Base-by-base conservation (phyloP, 345 rosid genomes). In the Populus pruinosa region DNA sequence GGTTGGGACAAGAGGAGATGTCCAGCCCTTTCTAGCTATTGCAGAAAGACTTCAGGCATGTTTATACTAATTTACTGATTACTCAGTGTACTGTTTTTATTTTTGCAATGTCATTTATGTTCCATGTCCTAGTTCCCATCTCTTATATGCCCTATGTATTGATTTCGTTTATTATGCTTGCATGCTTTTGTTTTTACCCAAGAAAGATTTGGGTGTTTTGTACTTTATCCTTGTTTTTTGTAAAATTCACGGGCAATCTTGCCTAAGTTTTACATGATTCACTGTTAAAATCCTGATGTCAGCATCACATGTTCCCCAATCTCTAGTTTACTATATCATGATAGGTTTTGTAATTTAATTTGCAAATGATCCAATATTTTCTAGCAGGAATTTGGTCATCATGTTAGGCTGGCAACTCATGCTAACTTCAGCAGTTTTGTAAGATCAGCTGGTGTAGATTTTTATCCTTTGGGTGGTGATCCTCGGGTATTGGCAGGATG, bases 1-100 rank as follows among this genome's bases (percentile, higher is more conserved):
- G 76, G 99, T 96, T 72, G 99, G 99, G 82, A 96, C 99, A 35
- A 92, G 98, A 82, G 99, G 99, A 88, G 98, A 96, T 88, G 99
- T 96, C 43, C 99, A 93, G 75, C 90, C 98, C 63, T 96, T 96
- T 85, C 76, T 96, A 67, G 99, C 99, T 74, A 91, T 96, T 79
- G 98, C 99, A 76, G 93, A 90, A 82, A 89, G 96, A 82, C 98
- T 96, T 79, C 99, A 96, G 97, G 99, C 84, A 83, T 70, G 85
- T 82, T 81, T 53, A 27, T 69, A 39, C 16, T 78, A 29, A 29
- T 70, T 23, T 17, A n/a, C 49, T 81, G 55, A 41, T 78, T 64
- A 38, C 66, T 59, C 71, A 59, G 13, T 43, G 59, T 49, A 23
- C 71, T 73, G 9, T 38, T 50, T 76, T 55, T 71, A 16, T 41